Evolutionary conservation across 2,329 filamentous ascomycete species (phyloP), one percentile per base, ranked within the genome.

Genomic region (Paramyrothecium sp.): DNA sequence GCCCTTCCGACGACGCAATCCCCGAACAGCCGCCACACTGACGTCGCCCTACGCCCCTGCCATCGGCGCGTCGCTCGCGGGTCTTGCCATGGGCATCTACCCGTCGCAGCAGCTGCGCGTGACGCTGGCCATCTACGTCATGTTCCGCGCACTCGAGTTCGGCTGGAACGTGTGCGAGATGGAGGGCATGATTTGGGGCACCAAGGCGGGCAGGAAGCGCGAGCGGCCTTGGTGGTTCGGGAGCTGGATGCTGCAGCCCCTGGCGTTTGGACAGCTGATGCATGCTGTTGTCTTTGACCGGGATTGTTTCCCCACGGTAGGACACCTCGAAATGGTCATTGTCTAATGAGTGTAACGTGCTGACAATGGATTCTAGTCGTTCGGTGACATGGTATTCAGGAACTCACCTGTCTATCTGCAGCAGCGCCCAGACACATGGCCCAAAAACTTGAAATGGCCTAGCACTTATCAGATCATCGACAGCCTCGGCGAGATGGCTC

Each of bases 11-110:
- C 79, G 82, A 57, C 89, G 94, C 55, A 97, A 98, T 67, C 93
- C 93, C 1, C 84, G 85, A 19, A 85, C 92, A 13, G 83, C 90
- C 0, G 80, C 80, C 20, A 85, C 90, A 0, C 80, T 99, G 57
- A 97, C 92, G 0, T 96, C 92, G 2, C 82, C 84, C 11, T 89
- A 92, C 69, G 90, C 94, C 1, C 94, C 94, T 1, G 92, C 93
- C 2, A 82, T 97, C n/a, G 95, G 94, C 12, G 93, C 94, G 7
- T 92, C 91, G 65, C 74, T 97, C 51, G 92, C 94, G 1, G 94
- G 94, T 3, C 82, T 96, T 53, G 89, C 91, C 53, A 79, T 98
- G 19, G 91, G 90, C 8, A 83, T 96, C 11, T 91, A 87, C 62
- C 80, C 94, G 69, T 64, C 84, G 1, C 74, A 78, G 61, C 81